Evolutionary conservation across 495 filamentous ascomycete species (phyloP), one percentile per base, ranked within the genome.

Genomic region (Aspergillus ostianus): DNA sequence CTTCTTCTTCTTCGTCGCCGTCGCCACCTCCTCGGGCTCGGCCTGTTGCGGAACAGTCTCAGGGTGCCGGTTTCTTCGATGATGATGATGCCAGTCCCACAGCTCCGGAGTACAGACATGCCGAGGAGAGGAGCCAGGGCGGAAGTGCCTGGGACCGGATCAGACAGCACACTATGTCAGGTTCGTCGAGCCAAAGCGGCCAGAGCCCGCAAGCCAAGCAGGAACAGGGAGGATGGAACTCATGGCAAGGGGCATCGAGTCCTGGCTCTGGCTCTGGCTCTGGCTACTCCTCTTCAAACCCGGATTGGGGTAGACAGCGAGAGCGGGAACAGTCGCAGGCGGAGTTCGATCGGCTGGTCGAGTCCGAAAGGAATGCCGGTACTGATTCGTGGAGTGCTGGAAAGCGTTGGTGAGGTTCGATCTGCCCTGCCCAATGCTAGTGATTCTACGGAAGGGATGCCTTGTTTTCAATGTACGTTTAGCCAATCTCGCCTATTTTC

Each of bases 71-170:
- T 63, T 72, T 73, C 66, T 72, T 79, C 56, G 64, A 65, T 18
- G 74, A 78, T 20, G 73, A 77, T 45, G 68, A 70, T 55, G 75
- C 75, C 2, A 78, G 75, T 52, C 75, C 77, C 21, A 72, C 70
- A 0, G 75, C 73, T 8, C 61, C 67, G 3, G 77, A 77, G 44
- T 73, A 77, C 57, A 61, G 71, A 10, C 48, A 57, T 27, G 62
- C 61, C 20, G 65, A 9, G 29, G 55, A 55, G 27, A 65, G 61
- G 23, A 54, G 55, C n/a, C 47, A 66, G 30, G 62, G 58, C 7
- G 70, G 72, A 19, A 72, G 72, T 65, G 70, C 68, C n/a, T 80
- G 77, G 77, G 77, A 75, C 2, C 73, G 72, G n/a, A 65, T 80
- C 20, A 58, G 77, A 55, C 70, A 62, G 29, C 69, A 77, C 46